Conservation (phyloP, 2,329 filamentous ascomycete genomes). For the Colletotrichum cordylinicola region DNA sequence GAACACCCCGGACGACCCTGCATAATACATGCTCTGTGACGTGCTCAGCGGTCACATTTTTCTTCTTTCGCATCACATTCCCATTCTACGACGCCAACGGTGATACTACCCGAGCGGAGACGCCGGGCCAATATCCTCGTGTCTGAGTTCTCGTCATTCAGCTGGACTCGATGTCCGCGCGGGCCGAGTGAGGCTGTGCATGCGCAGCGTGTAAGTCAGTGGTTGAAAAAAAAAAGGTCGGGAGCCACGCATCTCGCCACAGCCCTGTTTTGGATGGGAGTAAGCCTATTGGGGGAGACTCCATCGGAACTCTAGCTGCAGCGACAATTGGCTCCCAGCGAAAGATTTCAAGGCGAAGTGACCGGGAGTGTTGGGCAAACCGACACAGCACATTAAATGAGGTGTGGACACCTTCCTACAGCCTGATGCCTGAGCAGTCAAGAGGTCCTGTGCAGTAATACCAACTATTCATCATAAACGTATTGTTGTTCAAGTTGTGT, state of each 20-base stretch:
- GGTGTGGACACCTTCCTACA: background rate
- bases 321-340: background rate
- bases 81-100: background rate
- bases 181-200: slow-evolving; percentile 3
- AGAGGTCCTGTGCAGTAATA: background rate
- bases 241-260: background rate
- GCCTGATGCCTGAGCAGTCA: background rate
- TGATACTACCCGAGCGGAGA: background rate
- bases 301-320: background rate
- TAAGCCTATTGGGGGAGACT: background rate
- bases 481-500: background rate
- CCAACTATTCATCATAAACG: background rate
- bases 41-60: background rate
- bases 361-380: background rate
- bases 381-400: background rate
- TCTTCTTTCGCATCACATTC: background rate
- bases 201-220: background rate
- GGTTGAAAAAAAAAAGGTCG: background rate
- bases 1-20: background rate
- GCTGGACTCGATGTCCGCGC: background rate
- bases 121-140: background rate
- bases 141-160: background rate
- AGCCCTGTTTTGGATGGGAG: background rate
- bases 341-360: background rate
- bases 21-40: background rate